A percentile compares a stretch with the other conserved stretches of the same genome.
These are phyloP conservation scores for Drosera spatulata DNA, from an alignment of 179 eudicot genomes.

Conservation along the genomic window DNA sequence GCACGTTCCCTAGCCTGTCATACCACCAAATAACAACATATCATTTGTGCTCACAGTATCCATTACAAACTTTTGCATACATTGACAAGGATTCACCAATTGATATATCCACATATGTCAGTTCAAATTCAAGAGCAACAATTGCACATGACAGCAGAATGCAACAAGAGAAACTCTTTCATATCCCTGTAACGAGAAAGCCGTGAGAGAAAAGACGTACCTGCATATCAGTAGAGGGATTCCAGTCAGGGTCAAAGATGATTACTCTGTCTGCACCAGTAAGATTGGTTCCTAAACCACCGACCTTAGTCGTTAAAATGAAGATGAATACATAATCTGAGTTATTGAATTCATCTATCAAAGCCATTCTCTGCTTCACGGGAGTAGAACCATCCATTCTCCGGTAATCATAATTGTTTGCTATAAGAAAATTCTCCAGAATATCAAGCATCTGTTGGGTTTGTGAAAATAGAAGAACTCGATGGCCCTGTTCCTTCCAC, in stretches of 20 bases:
- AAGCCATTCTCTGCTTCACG: slow-evolving; percentile 77
- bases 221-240: slow-evolving; percentile 99
- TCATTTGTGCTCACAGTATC: not conserved
- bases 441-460: slow-evolving; percentile 99
- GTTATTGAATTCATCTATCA: slow-evolving; percentile 91
- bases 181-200: too few species aligned
- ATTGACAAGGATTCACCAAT: too few species aligned
- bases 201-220: slow-evolving; percentile 14
- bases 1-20: slow-evolving; percentile 99
- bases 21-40: not conserved
- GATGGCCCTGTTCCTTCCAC: slow-evolving; percentile 98
- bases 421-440: slow-evolving; percentile 63
- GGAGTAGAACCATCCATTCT: slow-evolving; percentile 97
- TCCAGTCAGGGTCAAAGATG: slow-evolving; percentile 99
- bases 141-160: too few species aligned
- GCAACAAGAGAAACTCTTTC: too few species aligned
- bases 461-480: slow-evolving; percentile 88
- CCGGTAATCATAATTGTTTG: slow-evolving; percentile 57
- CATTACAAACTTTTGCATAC: too few species aligned
- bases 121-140: too few species aligned
- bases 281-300: slow-evolving; percentile 95
- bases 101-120: too few species aligned
- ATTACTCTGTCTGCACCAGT: slow-evolving; percentile 96
- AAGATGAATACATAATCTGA: slow-evolving; percentile 69
- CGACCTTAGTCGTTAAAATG: slow-evolving; percentile 87